Conservation (phyloP, 2,329 filamentous ascomycete species). For the Fusarium torreyae region DNA sequence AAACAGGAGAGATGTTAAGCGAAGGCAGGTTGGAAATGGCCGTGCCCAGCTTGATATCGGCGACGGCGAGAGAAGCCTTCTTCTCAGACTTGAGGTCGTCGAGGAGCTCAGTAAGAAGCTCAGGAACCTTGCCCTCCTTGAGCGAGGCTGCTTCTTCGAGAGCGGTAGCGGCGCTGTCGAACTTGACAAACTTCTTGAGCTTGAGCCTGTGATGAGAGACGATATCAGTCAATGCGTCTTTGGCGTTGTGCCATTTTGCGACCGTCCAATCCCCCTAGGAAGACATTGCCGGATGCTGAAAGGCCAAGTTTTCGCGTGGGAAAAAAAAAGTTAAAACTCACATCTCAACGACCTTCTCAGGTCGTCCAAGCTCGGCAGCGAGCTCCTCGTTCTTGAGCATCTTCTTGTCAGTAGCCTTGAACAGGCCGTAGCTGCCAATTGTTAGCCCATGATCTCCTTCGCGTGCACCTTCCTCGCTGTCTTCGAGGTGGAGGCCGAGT, state of each 20-base stretch:
- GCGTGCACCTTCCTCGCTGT: conserved; percentile 28
- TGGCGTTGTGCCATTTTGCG: conserved; percentile 10
- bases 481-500: conserved; percentile 23
- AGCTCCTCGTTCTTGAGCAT: conserved; percentile 90
- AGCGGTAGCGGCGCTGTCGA: conserved; percentile 91
- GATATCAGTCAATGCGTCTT: conserved; percentile 19
- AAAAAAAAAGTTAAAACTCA: conserved; percentile 62
- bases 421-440: conserved; percentile 86
- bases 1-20: conserved; percentile 87
- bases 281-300: conserved; percentile 19
- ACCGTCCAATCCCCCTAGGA: conserved; percentile 17
- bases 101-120: conserved; percentile 85
- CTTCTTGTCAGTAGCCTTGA: conserved; percentile 99
- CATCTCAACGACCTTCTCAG: conserved; percentile 89
- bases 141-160: conserved; percentile 91
- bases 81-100: conserved; percentile 96
- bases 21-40: conserved; percentile 93
- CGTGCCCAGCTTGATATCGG: conserved; percentile 91
- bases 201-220: conserved; percentile 75
- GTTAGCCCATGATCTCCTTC: conserved; percentile 50
- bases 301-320: conserved; percentile 17
- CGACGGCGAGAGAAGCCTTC: conserved; percentile 94
- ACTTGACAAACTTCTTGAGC: conserved; percentile 97
- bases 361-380: conserved; percentile 79
- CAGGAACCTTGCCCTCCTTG: conserved; percentile 94